Evolutionary conservation across 1,284 basidiomycete species (phyloP).

Genomic region (Austroboletus rostrupii): DNA sequence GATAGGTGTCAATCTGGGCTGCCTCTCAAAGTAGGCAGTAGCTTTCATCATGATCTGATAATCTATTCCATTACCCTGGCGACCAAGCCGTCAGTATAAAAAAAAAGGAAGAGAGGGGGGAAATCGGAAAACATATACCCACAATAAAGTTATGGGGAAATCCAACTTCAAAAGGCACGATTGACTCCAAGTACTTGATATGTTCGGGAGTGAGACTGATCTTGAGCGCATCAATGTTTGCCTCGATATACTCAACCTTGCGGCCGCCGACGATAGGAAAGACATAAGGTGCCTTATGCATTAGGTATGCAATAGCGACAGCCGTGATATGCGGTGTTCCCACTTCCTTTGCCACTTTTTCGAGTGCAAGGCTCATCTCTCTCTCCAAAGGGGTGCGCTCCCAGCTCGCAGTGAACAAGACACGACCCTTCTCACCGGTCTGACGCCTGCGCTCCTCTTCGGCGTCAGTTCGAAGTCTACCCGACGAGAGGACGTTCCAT

Average conservation of each 20-base stretch:
- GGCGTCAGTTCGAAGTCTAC: conserved; percentile 29
- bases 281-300: conserved; percentile 44
- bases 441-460: conserved; percentile 20
- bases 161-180: conserved; percentile 37
- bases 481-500: conserved; percentile 34
- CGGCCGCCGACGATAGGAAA: conserved; percentile 41
- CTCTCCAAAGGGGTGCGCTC: conserved; percentile 12
- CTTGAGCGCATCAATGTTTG: conserved; percentile 44
- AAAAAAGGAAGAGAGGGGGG: no score
- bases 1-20: neutral
- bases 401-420: conserved; percentile 10
- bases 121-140: neutral
- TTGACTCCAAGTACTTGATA: conserved; percentile 37
- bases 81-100: neutral
- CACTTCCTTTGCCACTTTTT: conserved; percentile 16
- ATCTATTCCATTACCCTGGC: conserved; percentile 5
- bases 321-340: conserved; percentile 14
- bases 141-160: conserved; percentile 32
- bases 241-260: conserved; percentile 44
- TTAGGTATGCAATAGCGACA: conserved; percentile 43
- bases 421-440: conserved; percentile 22
- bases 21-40: neutral
- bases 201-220: conserved; percentile 40
- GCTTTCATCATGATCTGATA: conserved; percentile 2
- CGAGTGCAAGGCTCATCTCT: conserved; percentile 4